Base-by-base conservation (phyloP, 78 protist genomes). In the Dictyostelium brefeldianum region DNA sequence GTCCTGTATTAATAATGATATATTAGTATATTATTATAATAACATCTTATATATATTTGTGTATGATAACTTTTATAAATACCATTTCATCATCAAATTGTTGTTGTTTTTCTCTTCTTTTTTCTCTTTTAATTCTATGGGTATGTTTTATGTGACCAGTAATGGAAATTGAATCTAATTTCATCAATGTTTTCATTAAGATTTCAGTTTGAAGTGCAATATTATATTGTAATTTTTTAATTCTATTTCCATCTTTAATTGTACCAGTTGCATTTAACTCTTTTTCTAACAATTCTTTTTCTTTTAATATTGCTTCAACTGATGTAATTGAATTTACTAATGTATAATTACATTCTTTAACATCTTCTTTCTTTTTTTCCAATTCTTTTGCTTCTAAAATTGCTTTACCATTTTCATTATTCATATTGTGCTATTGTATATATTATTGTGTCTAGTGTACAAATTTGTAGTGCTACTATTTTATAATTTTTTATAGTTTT, bases 341-440 rank as follows among this genome's bases (percentile, higher is more conserved):
- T 29, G 70, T 73, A 75, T 85, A 85, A 75, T 85, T 85, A 62
- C 81, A 75, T 20, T 85, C 92, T 62, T 85, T 85, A 27, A 85
- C 51, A 0, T 59, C 67, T 5, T 25, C 48, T 18, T 56, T 46
- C 12, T 50, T 77, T 22, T 77, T 77, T 7, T 77, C 82, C 17
- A 77, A 77, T n/a, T 77, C 59, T 4, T 20, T 51, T 48, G 27
- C 80, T 14, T 25, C 18, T 22, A 14, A 29, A 47, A n/a, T 46
- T 22, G 36, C 59, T 22, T n/a, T 22, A 27, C 65, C 65, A 15
- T 65, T 51, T 25, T 54, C 51, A 12, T 27, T n/a, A 47, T 27
- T 50, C 47, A 25, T n/a, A n/a, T 77, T 8, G 82, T 51, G n/a
- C n/a, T 36, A 4, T n/a, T 51, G 8, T 77, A 27, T 27, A 51